Percentiles rank a stretch among this genome's conserved stretches.
Evolutionary conservation across 305 asterid genomes (phyloP).

Genomic region (Coffea humblotiana): DNA sequence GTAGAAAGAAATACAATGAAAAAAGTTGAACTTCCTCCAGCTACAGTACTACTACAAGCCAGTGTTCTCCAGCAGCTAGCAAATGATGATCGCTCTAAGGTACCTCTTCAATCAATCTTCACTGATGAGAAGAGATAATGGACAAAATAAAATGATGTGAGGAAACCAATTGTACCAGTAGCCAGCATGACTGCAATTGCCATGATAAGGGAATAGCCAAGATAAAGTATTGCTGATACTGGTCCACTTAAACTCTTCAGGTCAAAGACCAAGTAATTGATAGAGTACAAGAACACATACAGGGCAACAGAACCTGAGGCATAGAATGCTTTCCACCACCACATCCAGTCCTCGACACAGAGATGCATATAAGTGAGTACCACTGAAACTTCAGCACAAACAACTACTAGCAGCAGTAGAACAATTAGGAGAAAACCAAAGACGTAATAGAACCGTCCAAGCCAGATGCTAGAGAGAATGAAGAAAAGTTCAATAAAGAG

Average conservation of each 20-base stretch:
- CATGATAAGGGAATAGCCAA: conserved; percentile 77
- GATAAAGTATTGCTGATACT: conserved; percentile 67
- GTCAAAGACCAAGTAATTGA: conserved; percentile 71
- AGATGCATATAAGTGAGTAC: conserved; percentile 86
- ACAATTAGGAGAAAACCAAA: conserved; percentile 77
- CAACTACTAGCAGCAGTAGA: conserved; percentile 54
- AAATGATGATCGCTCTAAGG: conserved; percentile 7
- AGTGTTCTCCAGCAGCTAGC: conserved; percentile 10
- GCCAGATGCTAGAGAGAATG: conserved; percentile 84
- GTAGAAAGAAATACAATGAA: conserved; percentile 9
- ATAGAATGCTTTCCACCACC: conserved; percentile 94
- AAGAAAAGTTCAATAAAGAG: conserved; percentile 86
- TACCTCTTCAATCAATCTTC: conserved; percentile 59
- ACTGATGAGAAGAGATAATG: conserved; percentile 80
- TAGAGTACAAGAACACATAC: conserved; percentile 69
- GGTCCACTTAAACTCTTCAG: conserved; percentile 82
- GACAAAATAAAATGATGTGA: conserved; percentile 71
- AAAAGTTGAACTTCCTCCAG: conserved; percentile 13
- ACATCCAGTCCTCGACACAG: conserved; percentile 88
- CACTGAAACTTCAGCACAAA: conserved; percentile 82
- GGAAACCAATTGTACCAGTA: conserved; percentile 72
- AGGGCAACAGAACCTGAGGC: conserved; percentile 79
- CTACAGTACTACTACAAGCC: conserved; percentile 9
- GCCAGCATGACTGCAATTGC: conserved; percentile 77
- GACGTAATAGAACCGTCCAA: conserved; percentile 73